Conservation (phyloP, 495 filamentous ascomycete genomes). For the Aspergillus sclerotioniger region DNA sequence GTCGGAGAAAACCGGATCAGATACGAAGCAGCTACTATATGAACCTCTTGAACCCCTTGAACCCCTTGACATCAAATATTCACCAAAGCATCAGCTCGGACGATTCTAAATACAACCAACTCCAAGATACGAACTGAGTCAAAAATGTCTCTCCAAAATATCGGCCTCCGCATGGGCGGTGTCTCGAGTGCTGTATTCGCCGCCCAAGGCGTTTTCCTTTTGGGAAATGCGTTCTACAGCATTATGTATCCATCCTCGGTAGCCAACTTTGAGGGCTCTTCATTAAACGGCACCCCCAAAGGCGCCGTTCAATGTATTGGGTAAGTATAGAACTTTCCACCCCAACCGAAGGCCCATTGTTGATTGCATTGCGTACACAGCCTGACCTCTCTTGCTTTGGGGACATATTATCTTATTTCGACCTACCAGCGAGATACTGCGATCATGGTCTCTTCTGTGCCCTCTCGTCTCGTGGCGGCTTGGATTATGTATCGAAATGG, state of each 20-base stretch:
- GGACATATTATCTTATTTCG: conserved; percentile 20
- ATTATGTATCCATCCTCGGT: conserved; percentile 17
- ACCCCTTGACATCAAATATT: no score
- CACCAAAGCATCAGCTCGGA: no score
- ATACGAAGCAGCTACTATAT: no score
- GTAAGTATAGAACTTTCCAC: not conserved
- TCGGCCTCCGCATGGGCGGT: conserved; percentile 20
- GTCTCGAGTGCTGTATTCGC: conserved; percentile 18
- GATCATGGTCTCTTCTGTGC: conserved; percentile 18
- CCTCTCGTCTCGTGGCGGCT: conserved; percentile 16
- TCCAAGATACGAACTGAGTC: not conserved
- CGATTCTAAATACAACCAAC: not conserved
- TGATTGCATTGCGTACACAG: conserved; percentile 1
- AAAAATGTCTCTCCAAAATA: conserved; percentile 14
- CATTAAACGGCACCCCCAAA: conserved; percentile 12
- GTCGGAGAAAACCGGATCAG: no score
- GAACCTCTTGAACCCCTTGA: no score
- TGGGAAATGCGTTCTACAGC: conserved; percentile 21
- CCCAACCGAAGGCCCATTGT: not conserved
- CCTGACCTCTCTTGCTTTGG: conserved; percentile 17
- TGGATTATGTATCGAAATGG: conserved; percentile 17
- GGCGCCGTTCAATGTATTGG: conserved; percentile 7
- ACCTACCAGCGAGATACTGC: conserved; percentile 15
- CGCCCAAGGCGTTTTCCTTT: conserved; percentile 18
- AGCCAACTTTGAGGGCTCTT: conserved; percentile 14